phyloP scores from a whole-genome alignment of 164 flowering plant genomes.

The Vitis cinerea region DNA sequence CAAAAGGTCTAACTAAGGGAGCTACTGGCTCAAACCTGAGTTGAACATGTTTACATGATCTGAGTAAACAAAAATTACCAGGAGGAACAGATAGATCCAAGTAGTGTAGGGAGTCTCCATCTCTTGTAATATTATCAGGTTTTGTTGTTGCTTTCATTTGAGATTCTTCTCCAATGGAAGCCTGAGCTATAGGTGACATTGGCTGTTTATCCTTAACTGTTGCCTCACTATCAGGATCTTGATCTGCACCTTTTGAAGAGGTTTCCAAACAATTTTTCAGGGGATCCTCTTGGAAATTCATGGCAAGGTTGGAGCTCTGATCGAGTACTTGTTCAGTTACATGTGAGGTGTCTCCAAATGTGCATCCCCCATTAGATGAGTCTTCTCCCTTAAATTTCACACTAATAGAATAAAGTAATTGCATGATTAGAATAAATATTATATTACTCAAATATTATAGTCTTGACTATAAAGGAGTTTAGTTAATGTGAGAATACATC shows the following conservation, averaged over 20 bases:
- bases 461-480: neutral
- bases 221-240: slow-evolving; percentile 1
- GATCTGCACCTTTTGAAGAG: slow-evolving; percentile 8
- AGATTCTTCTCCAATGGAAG: slow-evolving; percentile 5
- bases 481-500: neutral
- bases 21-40: neutral
- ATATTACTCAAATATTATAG: too few species aligned
- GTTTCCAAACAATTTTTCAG: slow-evolving; percentile 4
- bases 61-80: slow-evolving; percentile 15
- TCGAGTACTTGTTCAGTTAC: slow-evolving; percentile 7
- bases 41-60: neutral
- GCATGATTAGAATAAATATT: neutral
- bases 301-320: neutral
- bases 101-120: neutral
- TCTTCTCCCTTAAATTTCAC: slow-evolving; percentile 6
- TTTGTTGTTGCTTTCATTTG: slow-evolving; percentile 8
- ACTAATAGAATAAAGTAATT: slow-evolving; percentile 16
- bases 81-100: slow-evolving; percentile 26
- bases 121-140: slow-evolving; percentile 2
- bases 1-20: neutral
- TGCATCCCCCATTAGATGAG: neutral
- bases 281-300: slow-evolving; percentile 2
- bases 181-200: neutral
- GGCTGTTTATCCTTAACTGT: neutral
- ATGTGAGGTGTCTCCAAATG: slow-evolving; percentile 5